These are phyloP conservation scores for Priceomyces carsonii DNA, from an alignment of 805 yeast genomes.

Conservation along the genomic window DNA sequence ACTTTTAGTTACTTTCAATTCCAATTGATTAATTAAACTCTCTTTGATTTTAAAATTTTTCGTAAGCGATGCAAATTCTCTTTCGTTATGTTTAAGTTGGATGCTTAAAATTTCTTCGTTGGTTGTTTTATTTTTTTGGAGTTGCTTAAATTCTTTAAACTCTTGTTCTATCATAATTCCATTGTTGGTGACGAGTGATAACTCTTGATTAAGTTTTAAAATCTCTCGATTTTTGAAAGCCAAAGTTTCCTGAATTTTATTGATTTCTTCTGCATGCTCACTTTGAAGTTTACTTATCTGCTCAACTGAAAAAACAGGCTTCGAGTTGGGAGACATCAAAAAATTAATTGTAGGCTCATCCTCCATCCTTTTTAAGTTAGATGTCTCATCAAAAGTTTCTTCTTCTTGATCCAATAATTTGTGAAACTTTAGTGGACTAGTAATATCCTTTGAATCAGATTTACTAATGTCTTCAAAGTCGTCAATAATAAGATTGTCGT, in stretches of 20 bases:
- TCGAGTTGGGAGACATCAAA: slow-evolving; percentile 31
- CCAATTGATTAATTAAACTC: slow-evolving; percentile 7
- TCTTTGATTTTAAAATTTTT: slow-evolving; percentile 21
- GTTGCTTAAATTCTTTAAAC: slow-evolving; percentile 18
- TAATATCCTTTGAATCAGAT: slow-evolving; percentile 15
- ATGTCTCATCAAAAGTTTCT: slow-evolving; percentile 9
- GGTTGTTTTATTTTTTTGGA: slow-evolving; percentile 13
- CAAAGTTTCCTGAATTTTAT: slow-evolving; percentile 14
- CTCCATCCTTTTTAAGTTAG: slow-evolving; percentile 10
- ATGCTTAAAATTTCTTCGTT: slow-evolving; percentile 21
- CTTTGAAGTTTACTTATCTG: slow-evolving; percentile 25
- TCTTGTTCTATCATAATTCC: slow-evolving; percentile 14
- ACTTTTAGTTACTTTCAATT: slow-evolving; percentile 8
- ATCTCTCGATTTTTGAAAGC: slow-evolving; percentile 17
- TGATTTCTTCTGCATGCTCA: slow-evolving; percentile 19
- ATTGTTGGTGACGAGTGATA: slow-evolving; percentile 13
- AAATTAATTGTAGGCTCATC: slow-evolving; percentile 33
- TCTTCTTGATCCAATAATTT: slow-evolving; percentile 8
- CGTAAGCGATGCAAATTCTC: slow-evolving; percentile 27
- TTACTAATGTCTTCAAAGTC: slow-evolving; percentile 11
- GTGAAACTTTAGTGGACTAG: slow-evolving; percentile 27
- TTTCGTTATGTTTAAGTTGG: slow-evolving; percentile 27
- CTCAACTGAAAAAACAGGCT: slow-evolving; percentile 30
- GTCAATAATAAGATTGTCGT: slow-evolving; percentile 15
- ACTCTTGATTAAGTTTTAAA: slow-evolving; percentile 17